These are phyloP conservation scores for Kodamaea alishanica DNA, from an alignment of 1,139 yeast species.

Conservation along the genomic window DNA sequence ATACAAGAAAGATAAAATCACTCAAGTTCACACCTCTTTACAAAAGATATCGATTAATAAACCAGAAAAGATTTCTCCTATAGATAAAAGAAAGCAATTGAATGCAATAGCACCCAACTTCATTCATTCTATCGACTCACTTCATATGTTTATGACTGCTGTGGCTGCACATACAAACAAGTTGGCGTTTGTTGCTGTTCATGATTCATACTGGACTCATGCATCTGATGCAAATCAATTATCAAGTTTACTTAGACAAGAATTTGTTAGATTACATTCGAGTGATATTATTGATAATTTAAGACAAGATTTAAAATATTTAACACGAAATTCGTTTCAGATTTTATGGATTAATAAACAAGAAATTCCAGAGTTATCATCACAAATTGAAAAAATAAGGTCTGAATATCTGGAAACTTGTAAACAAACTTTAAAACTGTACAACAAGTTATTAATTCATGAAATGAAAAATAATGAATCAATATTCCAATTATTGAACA, in stretches of 20 bases:
- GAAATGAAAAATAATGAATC: constrained; percentile 13
- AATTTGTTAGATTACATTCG: constrained; percentile 35
- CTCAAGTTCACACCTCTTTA: constrained; percentile 21
- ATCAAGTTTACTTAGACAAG: constrained; percentile 26
- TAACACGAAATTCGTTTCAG: constrained; percentile 28
- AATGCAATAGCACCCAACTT: constrained; percentile 46
- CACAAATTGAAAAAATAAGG: constrained; percentile 15
- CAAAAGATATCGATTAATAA: constrained; percentile 23
- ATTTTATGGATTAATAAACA: constrained; percentile 31
- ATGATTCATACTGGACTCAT: constrained; percentile 47
- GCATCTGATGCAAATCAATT: constrained; percentile 30
- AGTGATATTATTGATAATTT: constrained; percentile 26
- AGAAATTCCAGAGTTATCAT: constrained; percentile 18
- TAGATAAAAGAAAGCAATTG: constrained; percentile 31
- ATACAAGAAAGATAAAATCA: constrained; percentile 22
- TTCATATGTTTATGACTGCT: constrained; percentile 39
- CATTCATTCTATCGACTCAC: constrained; percentile 43
- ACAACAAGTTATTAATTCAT: constrained; percentile 13
- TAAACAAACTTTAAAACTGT: constrained; percentile 1
- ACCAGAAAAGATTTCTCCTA: constrained; percentile 18
- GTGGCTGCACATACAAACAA: constrained; percentile 18
- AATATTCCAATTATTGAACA: constrained; percentile 2
- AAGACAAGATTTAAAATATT: constrained; percentile 23
- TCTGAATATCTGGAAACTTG: not conserved
- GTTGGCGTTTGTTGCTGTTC: constrained; percentile 38